Evolutionary conservation across 257 asterid species (phyloP), one percentile per base, ranked within the genome.

Genomic region (Gentiana dahurica): DNA sequence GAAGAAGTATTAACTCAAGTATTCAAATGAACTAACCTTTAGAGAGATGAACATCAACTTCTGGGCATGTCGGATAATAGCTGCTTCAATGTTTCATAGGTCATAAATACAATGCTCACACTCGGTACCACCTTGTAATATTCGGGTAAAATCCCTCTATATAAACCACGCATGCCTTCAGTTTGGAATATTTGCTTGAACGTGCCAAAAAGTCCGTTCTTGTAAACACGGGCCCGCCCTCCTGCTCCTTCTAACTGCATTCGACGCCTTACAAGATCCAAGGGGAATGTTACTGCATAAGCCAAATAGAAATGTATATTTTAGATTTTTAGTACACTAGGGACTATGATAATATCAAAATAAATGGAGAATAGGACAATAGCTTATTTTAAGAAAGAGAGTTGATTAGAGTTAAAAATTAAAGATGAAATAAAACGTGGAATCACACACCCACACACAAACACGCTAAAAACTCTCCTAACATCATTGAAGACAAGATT

Each of bases 191-290:
- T 84, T 58, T 80, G 81, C 67, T 73, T 72, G 39, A 87, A 58
- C 36, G 95, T 65, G 36, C 91, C 94, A 24, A 79, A 57, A 51
- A 87, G 64, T 24, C 91, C 94, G 1, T 80, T 63, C 64, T 67
- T 74, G 51, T 87, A 87, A 34, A 87, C 83, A 45, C 69, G 86
- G n/a, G 84, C 81, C 54, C 88, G 73, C 38, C 95, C 94, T 60
- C 88, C 91, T 3, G 88, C 95, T 66, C 94, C 94, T 79, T 87
- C 94, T 80, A 87, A 69, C 72, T 87, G 95, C 88, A 87, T 83
- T 61, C 95, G 68, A 52, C 94, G 72, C 76, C 94, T 81, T 75
- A 87, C 94, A 34, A 81, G 95, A 67, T 87, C 95, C 68, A 87
- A 61, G 45, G 95, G 94, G 71, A 79, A 87, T 59, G 82, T 84